A percentile compares a stretch with the other conserved stretches of the same genome.
These are phyloP conservation scores for Naematelia encephala DNA, from an alignment of 768 basidiomycete species.

Conservation along the genomic window DNA sequence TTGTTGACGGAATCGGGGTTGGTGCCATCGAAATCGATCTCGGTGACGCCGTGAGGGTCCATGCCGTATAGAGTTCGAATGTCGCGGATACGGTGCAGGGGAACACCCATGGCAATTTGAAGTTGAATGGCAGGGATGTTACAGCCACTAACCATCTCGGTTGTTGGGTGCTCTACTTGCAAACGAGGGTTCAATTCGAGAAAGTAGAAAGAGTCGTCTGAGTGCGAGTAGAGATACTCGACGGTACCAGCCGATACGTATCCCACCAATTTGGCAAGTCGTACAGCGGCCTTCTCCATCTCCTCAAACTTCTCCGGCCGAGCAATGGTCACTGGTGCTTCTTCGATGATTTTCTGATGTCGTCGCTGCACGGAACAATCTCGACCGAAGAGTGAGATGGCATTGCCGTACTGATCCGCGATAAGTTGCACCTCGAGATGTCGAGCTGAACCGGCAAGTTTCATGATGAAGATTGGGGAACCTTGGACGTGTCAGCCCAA, in stretches of 20 bases:
- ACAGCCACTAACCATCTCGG: conserved; percentile 99
- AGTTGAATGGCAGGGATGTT: conserved; percentile 96
- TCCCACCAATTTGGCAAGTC: conserved; percentile 96
- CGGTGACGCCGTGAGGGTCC: conserved; percentile 77
- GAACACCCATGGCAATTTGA: conserved; percentile 96
- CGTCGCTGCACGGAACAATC: conserved; percentile 99
- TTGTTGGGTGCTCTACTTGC: conserved; percentile 99
- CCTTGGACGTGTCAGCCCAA: conserved; percentile 67
- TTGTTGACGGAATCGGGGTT: conserved; percentile 80
- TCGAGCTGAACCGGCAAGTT: conserved; percentile 93
- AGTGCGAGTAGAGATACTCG: conserved; percentile 93
- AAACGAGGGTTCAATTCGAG: conserved; percentile 98
- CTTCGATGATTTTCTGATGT: conserved; percentile 99
- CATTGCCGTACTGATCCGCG: conserved; percentile 98
- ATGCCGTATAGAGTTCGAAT: conserved; percentile 95
- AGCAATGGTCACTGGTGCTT: conserved; percentile 97
- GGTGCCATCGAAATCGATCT: conserved; percentile 95
- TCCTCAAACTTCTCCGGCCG: conserved; percentile 84
- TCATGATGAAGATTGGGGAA: conserved; percentile 99
- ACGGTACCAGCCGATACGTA: conserved; percentile 99
- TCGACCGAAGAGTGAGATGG: conserved; percentile 96
- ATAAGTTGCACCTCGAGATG: conserved; percentile 97
- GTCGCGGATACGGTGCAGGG: conserved; percentile 89
- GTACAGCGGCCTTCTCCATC: conserved; percentile 99
- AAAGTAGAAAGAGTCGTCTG: conserved; percentile 93